A percentile compares a stretch with the other conserved stretches of the same genome.
phyloP scores from a whole-genome alignment of 257 asterid genomes.

The Salvia hispanica region DNA sequence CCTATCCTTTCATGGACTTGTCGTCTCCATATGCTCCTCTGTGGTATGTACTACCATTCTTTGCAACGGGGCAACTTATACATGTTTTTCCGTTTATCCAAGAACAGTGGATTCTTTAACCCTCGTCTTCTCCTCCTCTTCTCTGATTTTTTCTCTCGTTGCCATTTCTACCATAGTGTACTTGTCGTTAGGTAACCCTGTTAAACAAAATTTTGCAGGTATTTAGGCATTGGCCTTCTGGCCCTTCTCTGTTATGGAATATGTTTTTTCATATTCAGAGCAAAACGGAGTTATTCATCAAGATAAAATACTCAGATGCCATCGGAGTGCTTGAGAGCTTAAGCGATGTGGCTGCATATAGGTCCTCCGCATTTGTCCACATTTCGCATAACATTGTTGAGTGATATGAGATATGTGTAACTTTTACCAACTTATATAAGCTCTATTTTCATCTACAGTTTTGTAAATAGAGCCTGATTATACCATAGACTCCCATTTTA shows the following conservation, averaged over 20 bases:
- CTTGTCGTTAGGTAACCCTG: neutral
- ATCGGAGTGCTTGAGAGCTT: conserved; percentile 15
- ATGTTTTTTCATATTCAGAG: conserved; percentile 43
- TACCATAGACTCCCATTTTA: neutral
- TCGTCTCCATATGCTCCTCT: conserved; percentile 65
- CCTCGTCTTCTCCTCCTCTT: neutral
- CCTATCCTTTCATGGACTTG: conserved; percentile 67
- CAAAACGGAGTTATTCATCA: conserved; percentile 44
- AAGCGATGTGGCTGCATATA: neutral
- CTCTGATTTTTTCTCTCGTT: no score
- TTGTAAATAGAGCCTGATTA: neutral
- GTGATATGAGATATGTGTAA: neutral
- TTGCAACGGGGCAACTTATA: neutral
- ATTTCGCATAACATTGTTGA: neutral
- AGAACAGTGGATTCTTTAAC: neutral
- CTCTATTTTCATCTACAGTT: neutral
- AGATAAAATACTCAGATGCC: conserved; percentile 24
- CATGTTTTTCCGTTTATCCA: neutral
- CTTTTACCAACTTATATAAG: neutral
- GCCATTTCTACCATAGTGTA: neutral
- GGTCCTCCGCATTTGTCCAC: neutral
- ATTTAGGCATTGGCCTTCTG: conserved; percentile 56
- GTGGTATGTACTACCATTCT: conserved; percentile 50
- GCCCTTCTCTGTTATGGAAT: conserved; percentile 61
- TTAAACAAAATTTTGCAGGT: conserved; percentile 48